These are phyloP conservation scores for Penicillium daleae DNA, from an alignment of 495 filamentous ascomycete genomes.

Conservation along the genomic window DNA sequence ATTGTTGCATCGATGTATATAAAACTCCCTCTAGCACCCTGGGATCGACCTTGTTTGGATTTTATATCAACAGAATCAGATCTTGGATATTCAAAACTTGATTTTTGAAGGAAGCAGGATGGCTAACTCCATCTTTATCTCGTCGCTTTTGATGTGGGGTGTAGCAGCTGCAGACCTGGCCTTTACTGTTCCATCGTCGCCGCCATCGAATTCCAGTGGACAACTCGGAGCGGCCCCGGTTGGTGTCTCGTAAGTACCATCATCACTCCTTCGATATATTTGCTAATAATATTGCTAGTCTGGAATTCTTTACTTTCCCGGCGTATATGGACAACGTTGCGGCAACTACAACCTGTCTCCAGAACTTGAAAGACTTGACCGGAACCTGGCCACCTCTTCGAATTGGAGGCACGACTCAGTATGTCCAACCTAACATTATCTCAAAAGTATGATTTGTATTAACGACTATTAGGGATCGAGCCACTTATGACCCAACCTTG, in stretches of 20 bases:
- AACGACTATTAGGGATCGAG: conserved; percentile 46
- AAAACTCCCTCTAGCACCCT: not conserved
- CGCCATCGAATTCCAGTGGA: conserved; percentile 21
- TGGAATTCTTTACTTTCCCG: conserved; percentile 65
- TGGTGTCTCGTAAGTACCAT: conserved; percentile 53
- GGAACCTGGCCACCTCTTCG: conserved; percentile 61
- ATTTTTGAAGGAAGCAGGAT: not conserved
- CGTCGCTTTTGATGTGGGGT: not conserved
- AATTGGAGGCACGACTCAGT: conserved; percentile 64
- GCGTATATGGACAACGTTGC: conserved; percentile 59
- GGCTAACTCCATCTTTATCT: not conserved
- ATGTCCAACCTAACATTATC: not conserved
- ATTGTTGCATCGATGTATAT: not conserved
- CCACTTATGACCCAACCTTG: conserved; percentile 54
- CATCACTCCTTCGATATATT: not conserved
- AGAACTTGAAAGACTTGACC: conserved; percentile 56
- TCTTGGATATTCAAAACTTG: not conserved
- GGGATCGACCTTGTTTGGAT: not conserved
- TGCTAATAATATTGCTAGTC: conserved; percentile 26
- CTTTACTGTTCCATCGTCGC: conserved; percentile 20
- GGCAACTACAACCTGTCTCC: conserved; percentile 56
- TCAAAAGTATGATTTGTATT: not conserved
- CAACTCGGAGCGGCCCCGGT: conserved; percentile 44
- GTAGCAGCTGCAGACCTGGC: not conserved
- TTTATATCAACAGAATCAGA: not conserved